These are phyloP conservation scores for Phalaenopsis aphrodite DNA, from an alignment of 106 monocot genomes.

Conservation along the genomic window DNA sequence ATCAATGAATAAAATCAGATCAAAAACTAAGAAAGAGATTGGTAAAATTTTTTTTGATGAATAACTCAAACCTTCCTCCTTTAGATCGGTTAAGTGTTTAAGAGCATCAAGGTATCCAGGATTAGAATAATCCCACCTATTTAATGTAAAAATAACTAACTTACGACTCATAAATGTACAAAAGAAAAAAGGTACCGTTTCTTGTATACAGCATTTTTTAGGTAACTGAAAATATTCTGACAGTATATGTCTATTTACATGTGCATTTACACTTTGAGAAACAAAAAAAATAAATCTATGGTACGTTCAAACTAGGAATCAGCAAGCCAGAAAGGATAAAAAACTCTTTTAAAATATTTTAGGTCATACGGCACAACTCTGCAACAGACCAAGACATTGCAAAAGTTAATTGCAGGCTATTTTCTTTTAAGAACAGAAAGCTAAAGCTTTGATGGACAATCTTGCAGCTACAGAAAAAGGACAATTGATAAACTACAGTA, in stretches of 20 bases:
- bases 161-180: neutral
- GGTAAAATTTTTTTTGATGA: neutral
- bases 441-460: too few species aligned
- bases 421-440: too few species aligned
- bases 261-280: too few species aligned
- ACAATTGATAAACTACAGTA: neutral
- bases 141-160: neutral
- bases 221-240: neutral
- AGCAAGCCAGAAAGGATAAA: too few species aligned
- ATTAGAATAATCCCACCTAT: slow-evolving; percentile 98
- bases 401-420: too few species aligned
- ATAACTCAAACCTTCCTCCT: slow-evolving; percentile 66
- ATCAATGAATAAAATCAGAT: slow-evolving; percentile 8
- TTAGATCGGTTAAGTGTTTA: slow-evolving; percentile 76
- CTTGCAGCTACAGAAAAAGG: too few species aligned
- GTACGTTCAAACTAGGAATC: too few species aligned
- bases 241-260: too few species aligned
- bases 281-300: too few species aligned
- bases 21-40: neutral
- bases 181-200: neutral
- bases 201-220: neutral
- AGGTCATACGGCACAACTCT: neutral
- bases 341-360: neutral
- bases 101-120: slow-evolving; percentile 91
- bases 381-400: too few species aligned